Evolutionary conservation across 177 flowering plant species (phyloP).

Genomic region (Vitis hybrid): DNA sequence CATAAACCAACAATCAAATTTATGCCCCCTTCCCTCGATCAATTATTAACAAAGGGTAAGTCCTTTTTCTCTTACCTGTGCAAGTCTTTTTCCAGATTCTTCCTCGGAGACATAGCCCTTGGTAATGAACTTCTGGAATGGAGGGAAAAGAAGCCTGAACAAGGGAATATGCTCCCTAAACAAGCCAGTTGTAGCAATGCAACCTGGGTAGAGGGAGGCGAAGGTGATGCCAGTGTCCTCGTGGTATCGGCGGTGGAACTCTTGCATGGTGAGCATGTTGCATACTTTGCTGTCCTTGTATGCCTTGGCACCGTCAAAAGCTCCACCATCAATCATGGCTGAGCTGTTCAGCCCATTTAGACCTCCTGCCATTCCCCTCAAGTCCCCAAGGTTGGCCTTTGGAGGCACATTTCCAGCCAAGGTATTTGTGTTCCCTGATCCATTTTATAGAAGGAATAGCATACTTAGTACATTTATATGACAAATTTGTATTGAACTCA

Average conservation of each 20-base stretch:
- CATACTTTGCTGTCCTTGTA: conserved; percentile 99
- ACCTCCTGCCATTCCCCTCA: conserved; percentile 90
- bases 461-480: background rate
- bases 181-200: conserved; percentile 94
- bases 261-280: conserved; percentile 99
- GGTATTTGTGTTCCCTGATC: conserved; percentile 87
- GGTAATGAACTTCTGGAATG: conserved; percentile 97
- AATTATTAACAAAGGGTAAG: background rate
- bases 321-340: conserved; percentile 92
- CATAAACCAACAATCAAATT: conserved; percentile 9
- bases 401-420: conserved; percentile 99
- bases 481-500: too few relatives aligned
- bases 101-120: conserved; percentile 94
- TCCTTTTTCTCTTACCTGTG: conserved; percentile 54
- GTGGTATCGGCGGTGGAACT: conserved; percentile 91
- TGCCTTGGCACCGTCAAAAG: conserved; percentile 96
- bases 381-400: conserved; percentile 93
- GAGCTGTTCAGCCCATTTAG: conserved; percentile 81
- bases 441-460: background rate
- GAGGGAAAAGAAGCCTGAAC: conserved; percentile 92
- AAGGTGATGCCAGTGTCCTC: conserved; percentile 90
- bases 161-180: conserved; percentile 93
- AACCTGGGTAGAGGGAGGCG: conserved; percentile 95
- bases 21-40: background rate
- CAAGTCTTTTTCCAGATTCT: conserved; percentile 92